phyloP scores from a whole-genome alignment of 78 protist genomes.

The Dictyostelium citrinum region DNA sequence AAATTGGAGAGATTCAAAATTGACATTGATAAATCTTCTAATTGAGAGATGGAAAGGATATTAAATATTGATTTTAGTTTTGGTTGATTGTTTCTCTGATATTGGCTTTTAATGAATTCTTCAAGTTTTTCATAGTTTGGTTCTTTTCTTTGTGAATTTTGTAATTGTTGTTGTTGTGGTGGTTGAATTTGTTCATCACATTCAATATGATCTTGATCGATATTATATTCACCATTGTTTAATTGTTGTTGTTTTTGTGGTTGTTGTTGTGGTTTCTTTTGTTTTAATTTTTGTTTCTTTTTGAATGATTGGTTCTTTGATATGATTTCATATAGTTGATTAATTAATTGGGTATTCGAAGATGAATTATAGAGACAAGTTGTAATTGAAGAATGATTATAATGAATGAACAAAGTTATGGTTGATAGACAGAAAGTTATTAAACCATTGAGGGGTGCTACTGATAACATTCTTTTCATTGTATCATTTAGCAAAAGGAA shows the following conservation, averaged over 20 bases:
- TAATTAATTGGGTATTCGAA: neutral
- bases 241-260: neutral
- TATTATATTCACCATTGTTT: neutral
- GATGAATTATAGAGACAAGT: neutral
- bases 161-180: neutral
- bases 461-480: conserved; percentile 7
- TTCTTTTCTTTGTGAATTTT: neutral
- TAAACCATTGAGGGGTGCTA: neutral
- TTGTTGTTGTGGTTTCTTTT: neutral
- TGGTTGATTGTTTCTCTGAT: neutral
- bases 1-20: conserved; percentile 14
- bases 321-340: neutral
- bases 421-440: neutral
- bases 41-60: conserved; percentile 8
- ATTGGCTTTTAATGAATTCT: neutral
- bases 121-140: neutral
- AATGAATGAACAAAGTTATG: conserved; percentile 29
- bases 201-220: neutral
- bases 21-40: conserved; percentile 48
- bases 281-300: neutral
- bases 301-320: neutral
- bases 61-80: conserved; percentile 25
- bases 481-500: neutral
- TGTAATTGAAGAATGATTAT: neutral
- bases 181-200: neutral